Evolutionary conservation across 2,329 filamentous ascomycete species (phyloP).

Genomic region (Clonostachys byssicola): DNA sequence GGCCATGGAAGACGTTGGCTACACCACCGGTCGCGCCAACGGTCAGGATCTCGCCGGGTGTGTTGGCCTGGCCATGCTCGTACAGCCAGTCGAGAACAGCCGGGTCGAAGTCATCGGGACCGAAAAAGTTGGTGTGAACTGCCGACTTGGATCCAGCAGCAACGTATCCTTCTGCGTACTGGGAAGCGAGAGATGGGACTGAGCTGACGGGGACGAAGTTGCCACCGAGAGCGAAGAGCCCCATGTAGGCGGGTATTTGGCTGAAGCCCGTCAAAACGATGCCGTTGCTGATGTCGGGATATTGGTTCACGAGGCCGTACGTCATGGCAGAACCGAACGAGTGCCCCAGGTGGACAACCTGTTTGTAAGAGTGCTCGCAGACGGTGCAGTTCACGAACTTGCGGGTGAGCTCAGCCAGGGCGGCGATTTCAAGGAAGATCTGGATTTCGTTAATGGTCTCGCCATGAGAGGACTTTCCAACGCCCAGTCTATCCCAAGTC

Average conservation of each 20-base stretch:
- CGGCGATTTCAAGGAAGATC: conserved; percentile 50
- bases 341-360: conserved; percentile 57
- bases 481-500: conserved; percentile 57
- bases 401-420: conserved; percentile 47
- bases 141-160: conserved; percentile 36
- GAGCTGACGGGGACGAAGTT: conserved; percentile 39
- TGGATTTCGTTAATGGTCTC: conserved; percentile 59
- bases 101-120: conserved; percentile 50
- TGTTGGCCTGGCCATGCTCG: conserved; percentile 48
- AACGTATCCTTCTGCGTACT: conserved; percentile 48
- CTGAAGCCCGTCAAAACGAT: conserved; percentile 59
- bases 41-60: conserved; percentile 55
- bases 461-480: conserved; percentile 53
- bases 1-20: conserved; percentile 40
- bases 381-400: conserved; percentile 41
- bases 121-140: conserved; percentile 48
- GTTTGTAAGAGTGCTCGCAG: conserved; percentile 18
- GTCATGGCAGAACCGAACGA: conserved; percentile 58
- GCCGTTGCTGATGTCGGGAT: conserved; percentile 51
- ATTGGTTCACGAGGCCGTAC: conserved; percentile 46
- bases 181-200: conserved; percentile 13
- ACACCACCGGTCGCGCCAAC: conserved; percentile 30
- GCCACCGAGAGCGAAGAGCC: conserved; percentile 35
- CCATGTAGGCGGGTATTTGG: conserved; percentile 36
- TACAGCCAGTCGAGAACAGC: conserved; percentile 40